Evolutionary conservation across 2,329 filamentous ascomycete genomes (phyloP).

Genomic region (Didymella keratinophila): DNA sequence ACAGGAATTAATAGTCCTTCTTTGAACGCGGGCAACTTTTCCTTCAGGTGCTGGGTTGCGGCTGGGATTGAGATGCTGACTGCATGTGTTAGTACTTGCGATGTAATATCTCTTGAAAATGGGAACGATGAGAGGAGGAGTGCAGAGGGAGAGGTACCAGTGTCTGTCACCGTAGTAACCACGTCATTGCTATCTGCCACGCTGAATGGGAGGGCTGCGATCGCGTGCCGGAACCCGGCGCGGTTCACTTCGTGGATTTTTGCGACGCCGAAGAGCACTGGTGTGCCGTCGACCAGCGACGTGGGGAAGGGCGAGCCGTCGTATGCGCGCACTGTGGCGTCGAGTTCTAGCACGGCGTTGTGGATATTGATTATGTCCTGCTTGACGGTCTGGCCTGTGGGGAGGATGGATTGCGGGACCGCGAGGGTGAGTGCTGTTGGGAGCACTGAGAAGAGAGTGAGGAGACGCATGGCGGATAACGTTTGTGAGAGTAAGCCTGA

Average conservation of each 20-base stretch:
- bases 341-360: conserved; percentile 24
- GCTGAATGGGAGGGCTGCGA: conserved; percentile 19
- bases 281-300: conserved; percentile 24
- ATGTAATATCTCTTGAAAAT: too few species aligned
- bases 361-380: conserved; percentile 31
- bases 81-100: not conserved
- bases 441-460: not conserved
- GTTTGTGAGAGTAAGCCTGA: not conserved
- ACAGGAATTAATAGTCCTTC: conserved; percentile 13
- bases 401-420: conserved; percentile 13
- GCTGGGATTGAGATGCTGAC: conserved; percentile 27
- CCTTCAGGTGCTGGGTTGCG: conserved; percentile 20
- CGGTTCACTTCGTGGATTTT: conserved; percentile 31
- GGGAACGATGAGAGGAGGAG: too few species aligned
- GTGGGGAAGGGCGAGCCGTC: conserved; percentile 16
- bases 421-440: conserved; percentile 11
- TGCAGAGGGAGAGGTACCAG: conserved; percentile 11
- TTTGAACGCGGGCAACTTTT: conserved; percentile 24
- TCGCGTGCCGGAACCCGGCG: conserved; percentile 24
- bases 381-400: conserved; percentile 21
- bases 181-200: conserved; percentile 17
- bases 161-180: conserved; percentile 20
- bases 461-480: conserved; percentile 1
- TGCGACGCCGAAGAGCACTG: conserved; percentile 26
- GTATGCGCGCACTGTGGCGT: conserved; percentile 18